Evolutionary conservation across 164 flowering plant genomes (phyloP).

Genomic region (Umbellularia californica): DNA sequence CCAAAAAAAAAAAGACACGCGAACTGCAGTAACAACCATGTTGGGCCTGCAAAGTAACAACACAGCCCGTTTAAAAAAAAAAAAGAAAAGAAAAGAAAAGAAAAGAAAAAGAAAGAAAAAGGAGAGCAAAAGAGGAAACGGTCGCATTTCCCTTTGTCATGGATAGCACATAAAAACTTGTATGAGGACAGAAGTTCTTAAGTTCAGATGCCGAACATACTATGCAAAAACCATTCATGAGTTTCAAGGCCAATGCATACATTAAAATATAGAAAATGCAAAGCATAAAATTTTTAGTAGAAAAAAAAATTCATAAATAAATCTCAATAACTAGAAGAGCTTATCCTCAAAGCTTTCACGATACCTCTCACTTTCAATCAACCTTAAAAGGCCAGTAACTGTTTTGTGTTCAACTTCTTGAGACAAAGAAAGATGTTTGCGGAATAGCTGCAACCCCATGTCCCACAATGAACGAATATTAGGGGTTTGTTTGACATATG

Average conservation of each 20-base stretch:
- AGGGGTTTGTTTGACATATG: constrained; percentile 87
- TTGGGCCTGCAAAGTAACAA: background rate
- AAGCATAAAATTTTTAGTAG: background rate
- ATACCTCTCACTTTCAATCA: constrained; percentile 96
- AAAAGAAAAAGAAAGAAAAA: too few species aligned
- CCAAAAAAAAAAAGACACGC: background rate
- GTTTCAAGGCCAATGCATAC: background rate
- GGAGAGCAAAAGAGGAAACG: too few species aligned
- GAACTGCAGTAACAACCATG: background rate
- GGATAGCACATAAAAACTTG: background rate
- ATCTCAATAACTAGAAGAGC: background rate
- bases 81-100: too few species aligned
- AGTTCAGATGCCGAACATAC: background rate
- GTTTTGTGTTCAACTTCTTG: constrained; percentile 97
- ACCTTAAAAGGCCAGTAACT: constrained; percentile 86
- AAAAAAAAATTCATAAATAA: background rate
- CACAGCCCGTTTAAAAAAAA: too few species aligned
- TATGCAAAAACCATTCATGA: background rate
- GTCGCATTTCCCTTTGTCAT: background rate
- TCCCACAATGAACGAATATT: constrained; percentile 92
- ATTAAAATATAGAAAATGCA: background rate
- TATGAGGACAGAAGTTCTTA: background rate
- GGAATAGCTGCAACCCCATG: constrained; percentile 96
- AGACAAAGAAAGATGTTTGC: constrained; percentile 78
- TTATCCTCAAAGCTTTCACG: background rate